phyloP scores from a whole-genome alignment of 2,329 filamentous ascomycete genomes.

The Metarhizium rileyi region DNA sequence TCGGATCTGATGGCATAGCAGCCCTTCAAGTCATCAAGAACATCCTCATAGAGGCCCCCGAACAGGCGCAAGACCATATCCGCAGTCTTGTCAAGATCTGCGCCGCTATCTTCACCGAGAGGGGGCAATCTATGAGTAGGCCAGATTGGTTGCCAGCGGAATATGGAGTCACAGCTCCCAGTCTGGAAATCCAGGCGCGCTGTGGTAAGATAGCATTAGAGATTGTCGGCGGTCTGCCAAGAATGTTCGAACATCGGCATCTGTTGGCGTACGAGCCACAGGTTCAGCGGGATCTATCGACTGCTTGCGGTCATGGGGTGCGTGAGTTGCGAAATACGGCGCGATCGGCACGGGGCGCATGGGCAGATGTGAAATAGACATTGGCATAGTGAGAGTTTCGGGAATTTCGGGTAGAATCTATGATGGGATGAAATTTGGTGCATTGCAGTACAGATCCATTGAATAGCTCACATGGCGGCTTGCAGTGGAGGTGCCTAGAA shows the following conservation, averaged over 20 bases:
- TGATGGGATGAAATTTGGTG: neutral
- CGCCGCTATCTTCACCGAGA: constrained; percentile 27
- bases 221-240: constrained; percentile 38
- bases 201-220: constrained; percentile 39
- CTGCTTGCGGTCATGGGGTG: constrained; percentile 43
- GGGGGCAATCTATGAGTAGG: constrained; percentile 15
- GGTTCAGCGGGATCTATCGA: constrained; percentile 36
- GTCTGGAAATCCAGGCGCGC: constrained; percentile 16
- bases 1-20: constrained; percentile 34
- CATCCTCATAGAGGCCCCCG: constrained; percentile 36
- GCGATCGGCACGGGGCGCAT: constrained; percentile 37
- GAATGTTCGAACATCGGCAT: constrained; percentile 36
- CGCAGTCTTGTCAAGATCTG: constrained; percentile 38
- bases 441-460: neutral
- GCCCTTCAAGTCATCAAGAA: constrained; percentile 39
- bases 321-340: constrained; percentile 42
- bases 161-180: constrained; percentile 10
- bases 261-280: constrained; percentile 33
- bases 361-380: constrained; percentile 29
- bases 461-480: neutral
- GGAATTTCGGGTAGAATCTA: neutral
- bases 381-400: constrained; percentile 3
- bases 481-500: neutral
- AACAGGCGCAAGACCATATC: constrained; percentile 37
- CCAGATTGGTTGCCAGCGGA: constrained; percentile 21